Evolutionary conservation across 108 stramenopile species (phyloP), one percentile per base, ranked within the genome.

Genomic region (Discostella pseudostelligera): DNA sequence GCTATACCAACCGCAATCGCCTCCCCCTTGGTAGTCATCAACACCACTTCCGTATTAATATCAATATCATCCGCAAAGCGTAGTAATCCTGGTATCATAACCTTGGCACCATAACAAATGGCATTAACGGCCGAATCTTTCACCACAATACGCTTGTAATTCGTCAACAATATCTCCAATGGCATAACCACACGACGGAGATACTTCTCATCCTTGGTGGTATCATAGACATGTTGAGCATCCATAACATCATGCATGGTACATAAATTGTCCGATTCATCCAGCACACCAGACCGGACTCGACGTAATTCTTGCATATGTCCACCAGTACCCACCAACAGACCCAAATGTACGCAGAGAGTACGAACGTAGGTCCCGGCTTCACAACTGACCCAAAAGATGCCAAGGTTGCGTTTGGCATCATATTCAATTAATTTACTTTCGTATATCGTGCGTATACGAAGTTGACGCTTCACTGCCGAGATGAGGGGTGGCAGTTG

Each of bases 231-330:
- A 83, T 96, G 96, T 72, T 99, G 98, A 7, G 99, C 99, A 80
- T 99, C 99, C 66, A 99, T 79, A 37, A 99, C 97, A 76, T 99
- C 99, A 69, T 99, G 99, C 97, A 99, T 97, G 40, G 99, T 99
- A 16, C 95, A 92, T 81, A 99, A 59, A 70, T 97, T 94, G 60
- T 96, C 88, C 20, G 85, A 56, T 79, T 99, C 98, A 25, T 79
- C 73, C 69, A 95, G 58, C 7, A 96, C 96, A 39, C 99, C 99
- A 16, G 92, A 94, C 58, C 98, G 80, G 9, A 97, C 96, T 35
- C 99, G 90, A 13, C 99, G 83, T 25, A 99, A 82, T 78, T 99
- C 99, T 78, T 98, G 97, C 99, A 99, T 99, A 84, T 99, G 99
- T 37, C 97, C 99, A n/a, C 99, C 99, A 4, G 85, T 89, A 21